Conservation (phyloP, 192 early-diverging fungal genomes). For the Coemansia sp. region DNA sequence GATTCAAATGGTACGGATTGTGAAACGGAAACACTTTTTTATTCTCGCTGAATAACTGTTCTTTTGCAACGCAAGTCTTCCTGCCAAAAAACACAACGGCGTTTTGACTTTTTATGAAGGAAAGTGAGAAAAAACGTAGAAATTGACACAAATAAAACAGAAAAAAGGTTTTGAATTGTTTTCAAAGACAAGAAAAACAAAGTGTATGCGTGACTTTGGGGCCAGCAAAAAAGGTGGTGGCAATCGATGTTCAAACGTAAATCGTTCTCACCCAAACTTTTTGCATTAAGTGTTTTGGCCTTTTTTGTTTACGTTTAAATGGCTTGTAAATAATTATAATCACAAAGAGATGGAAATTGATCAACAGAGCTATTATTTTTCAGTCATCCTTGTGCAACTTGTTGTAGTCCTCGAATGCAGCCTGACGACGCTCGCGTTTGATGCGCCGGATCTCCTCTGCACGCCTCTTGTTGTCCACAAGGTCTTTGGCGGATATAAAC, state of each 20-base stretch:
- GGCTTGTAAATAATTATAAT: background rate
- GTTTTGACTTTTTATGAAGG: background rate
- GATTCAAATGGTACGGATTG: too few species aligned
- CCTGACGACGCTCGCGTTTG: conserved; percentile 39
- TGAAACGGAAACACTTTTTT: too few species aligned
- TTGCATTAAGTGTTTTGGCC: background rate
- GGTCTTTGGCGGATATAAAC: conserved; percentile 44
- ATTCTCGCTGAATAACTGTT: too few species aligned
- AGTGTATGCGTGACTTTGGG: background rate
- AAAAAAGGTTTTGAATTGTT: conserved; percentile 8
- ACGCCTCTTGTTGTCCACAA: conserved; percentile 47
- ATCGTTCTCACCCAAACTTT: too few species aligned
- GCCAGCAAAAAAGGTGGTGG: background rate
- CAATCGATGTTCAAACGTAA: too few species aligned
- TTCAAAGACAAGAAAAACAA: conserved; percentile 1
- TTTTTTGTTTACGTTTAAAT: conserved; percentile 4
- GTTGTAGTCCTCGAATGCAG: conserved; percentile 32
- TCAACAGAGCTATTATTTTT: background rate
- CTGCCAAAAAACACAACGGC: too few species aligned
- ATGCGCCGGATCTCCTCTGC: conserved; percentile 49
- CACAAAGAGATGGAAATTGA: background rate
- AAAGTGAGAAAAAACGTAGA: background rate
- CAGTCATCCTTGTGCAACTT: conserved; percentile 11
- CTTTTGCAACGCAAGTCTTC: too few species aligned
- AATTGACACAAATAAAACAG: conserved; percentile 15